phyloP scores from a whole-genome alignment of 768 basidiomycete species.

The Lactarius hengduanensis region DNA sequence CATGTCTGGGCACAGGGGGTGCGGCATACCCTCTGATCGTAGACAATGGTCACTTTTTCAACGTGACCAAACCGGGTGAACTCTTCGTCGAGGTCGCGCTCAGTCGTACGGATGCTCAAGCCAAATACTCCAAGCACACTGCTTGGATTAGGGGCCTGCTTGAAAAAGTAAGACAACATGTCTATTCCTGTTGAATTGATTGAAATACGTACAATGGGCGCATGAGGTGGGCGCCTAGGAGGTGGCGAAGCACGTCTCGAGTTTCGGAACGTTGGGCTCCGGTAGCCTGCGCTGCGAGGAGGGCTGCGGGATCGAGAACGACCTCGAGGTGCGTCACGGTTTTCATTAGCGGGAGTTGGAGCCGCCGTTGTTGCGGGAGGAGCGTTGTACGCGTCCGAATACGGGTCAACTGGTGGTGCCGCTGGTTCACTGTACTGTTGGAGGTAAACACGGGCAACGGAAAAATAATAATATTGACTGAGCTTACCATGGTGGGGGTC shows the following conservation, averaged over 20 bases:
- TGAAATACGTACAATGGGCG: slow-evolving; percentile 62
- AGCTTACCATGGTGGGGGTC: slow-evolving; percentile 62
- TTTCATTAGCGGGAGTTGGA: slow-evolving; percentile 40
- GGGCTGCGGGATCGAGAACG: slow-evolving; percentile 72
- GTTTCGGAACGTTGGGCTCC: slow-evolving; percentile 55
- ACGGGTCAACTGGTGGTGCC: slow-evolving; percentile 67
- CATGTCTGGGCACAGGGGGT: slow-evolving; percentile 17
- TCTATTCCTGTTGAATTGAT: slow-evolving; percentile 12
- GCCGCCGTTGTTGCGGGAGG: slow-evolving; percentile 52
- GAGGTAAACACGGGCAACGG: slow-evolving; percentile 18
- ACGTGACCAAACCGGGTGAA: slow-evolving; percentile 87
- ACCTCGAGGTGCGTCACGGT: slow-evolving; percentile 59
- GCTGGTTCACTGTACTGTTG: slow-evolving; percentile 64
- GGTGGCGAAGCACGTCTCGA: slow-evolving; percentile 45
- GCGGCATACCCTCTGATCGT: slow-evolving; percentile 85
- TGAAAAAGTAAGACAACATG: slow-evolving; percentile 37
- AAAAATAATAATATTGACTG: slow-evolving; percentile 35
- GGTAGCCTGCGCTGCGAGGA: slow-evolving; percentile 60
- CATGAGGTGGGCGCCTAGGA: slow-evolving; percentile 64
- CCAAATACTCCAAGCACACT: slow-evolving; percentile 96
- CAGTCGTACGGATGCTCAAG: slow-evolving; percentile 91
- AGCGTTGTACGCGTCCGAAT: slow-evolving; percentile 78
- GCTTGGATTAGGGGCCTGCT: slow-evolving; percentile 82
- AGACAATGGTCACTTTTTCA: slow-evolving; percentile 95
- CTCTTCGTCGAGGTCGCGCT: slow-evolving; percentile 93